Evolutionary conservation across 805 yeast genomes (phyloP).

Genomic region (Yamadazyma sp.): DNA sequence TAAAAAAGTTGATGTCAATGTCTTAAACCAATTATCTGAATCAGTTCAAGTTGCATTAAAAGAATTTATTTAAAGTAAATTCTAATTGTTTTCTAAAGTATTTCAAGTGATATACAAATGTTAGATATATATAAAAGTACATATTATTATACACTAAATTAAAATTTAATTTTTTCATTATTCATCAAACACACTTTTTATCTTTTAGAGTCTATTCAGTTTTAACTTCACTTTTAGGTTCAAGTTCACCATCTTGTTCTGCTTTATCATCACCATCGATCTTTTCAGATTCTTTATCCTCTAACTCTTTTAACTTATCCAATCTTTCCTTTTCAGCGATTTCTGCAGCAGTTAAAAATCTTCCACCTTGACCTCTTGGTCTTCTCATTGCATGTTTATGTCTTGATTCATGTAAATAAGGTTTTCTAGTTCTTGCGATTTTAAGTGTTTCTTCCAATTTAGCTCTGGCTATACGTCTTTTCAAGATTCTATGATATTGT

Average conservation of each 20-base stretch:
- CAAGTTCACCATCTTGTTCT: background rate
- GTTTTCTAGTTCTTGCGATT: constrained; percentile 85
- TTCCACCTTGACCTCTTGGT: constrained; percentile 98
- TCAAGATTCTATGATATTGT: constrained; percentile 91
- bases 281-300: constrained; percentile 13
- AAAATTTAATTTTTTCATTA: no score
- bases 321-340: constrained; percentile 43
- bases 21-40: constrained; percentile 25
- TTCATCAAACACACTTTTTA: no score
- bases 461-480: constrained; percentile 91
- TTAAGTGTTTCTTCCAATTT: constrained; percentile 84
- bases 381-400: constrained; percentile 99
- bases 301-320: constrained; percentile 35
- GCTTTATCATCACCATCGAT: background rate
- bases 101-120: no score
- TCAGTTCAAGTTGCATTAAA: constrained; percentile 13
- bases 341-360: constrained; percentile 89
- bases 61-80: constrained; percentile 1
- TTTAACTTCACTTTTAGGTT: no score
- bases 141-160: no score
- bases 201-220: no score
- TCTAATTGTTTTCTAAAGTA: no score
- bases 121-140: no score
- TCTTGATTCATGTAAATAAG: constrained; percentile 93
- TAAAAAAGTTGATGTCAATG: constrained; percentile 22